Conservation (phyloP, 2,329 filamentous ascomycete species). For the Truncatella angustata region DNA sequence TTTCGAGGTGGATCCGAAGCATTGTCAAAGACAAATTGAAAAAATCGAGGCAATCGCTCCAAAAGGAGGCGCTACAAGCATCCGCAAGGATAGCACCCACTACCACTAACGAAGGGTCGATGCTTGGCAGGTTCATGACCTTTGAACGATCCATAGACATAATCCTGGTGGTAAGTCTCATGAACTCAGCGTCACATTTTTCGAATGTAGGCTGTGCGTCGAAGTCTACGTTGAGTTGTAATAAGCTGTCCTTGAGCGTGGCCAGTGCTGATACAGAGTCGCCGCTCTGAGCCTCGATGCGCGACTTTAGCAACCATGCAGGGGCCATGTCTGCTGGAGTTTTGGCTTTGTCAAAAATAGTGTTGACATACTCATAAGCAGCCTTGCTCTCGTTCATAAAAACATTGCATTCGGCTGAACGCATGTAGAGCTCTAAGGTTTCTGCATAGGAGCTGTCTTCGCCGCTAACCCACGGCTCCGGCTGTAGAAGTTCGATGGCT, state of each 20-base stretch:
- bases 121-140: slow-evolving; percentile 40
- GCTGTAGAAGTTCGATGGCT: slow-evolving; percentile 76
- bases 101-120: slow-evolving; percentile 56
- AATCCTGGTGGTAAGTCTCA: slow-evolving; percentile 58
- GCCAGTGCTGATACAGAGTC: slow-evolving; percentile 68
- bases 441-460: slow-evolving; percentile 81
- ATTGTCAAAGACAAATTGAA: slow-evolving; percentile 69
- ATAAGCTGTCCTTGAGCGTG: slow-evolving; percentile 68
- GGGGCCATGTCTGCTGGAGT: slow-evolving; percentile 77
- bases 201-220: slow-evolving; percentile 68
- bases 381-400: slow-evolving; percentile 71
- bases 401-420: slow-evolving; percentile 79
- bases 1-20: slow-evolving; percentile 62
- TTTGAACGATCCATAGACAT: slow-evolving; percentile 52
- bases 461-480: slow-evolving; percentile 71
- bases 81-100: slow-evolving; percentile 71
- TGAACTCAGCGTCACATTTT: slow-evolving; percentile 74
- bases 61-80: slow-evolving; percentile 68
- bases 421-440: slow-evolving; percentile 75
- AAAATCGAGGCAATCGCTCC: slow-evolving; percentile 70
- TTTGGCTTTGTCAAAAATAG: slow-evolving; percentile 68
- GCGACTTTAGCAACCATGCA: slow-evolving; percentile 78
- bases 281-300: slow-evolving; percentile 73
- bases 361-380: slow-evolving; percentile 66
- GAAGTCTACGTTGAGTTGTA: slow-evolving; percentile 65